Evolutionary conservation across 345 rosid species (phyloP), one percentile per base, ranked within the genome.

Genomic region (Euclidium syriacum): DNA sequence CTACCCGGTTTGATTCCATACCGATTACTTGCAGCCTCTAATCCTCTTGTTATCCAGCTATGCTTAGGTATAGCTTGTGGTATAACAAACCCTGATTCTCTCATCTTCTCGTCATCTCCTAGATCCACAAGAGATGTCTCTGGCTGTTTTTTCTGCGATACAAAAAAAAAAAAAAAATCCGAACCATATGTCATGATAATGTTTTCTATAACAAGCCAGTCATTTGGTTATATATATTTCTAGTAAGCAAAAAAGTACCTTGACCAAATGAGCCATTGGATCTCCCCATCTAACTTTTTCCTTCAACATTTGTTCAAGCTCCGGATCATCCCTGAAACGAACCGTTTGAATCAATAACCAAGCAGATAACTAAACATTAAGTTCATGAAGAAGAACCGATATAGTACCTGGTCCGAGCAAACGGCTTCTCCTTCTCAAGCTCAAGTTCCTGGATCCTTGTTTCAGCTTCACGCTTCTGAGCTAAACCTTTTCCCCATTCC

Each of bases 401-500:
- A 17, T 6, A 51, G 60, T 79, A 89, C 98, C 91, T 87, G 53
- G 83, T 81, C 74, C 95, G 80, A 50, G 97, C 91, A 85, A 92
- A 92, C 15, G 95, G 97, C 75, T 79, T 87, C 15, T 82, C 89
- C 77, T 89, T 89, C 81, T 89, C 97, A 34, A 73, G 77, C 75
- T 92, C 95, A 59, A 92, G 53, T 52, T 89, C 97, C 43, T 69
- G 77, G 68, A 80, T 19, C 64, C 78, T 85, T 50, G 84, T 85
- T 73, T 92, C 97, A 34, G 85, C 88, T 75, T 87, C 91, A 22
- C 91, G 79, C 79, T 87, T 92, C 69, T 92, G 98, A 58, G 97
- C 88, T 80, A 92, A 79, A 61, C 98, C 98, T 75, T 92, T 81
- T n/a, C 98, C 95, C 98, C 97, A 92, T 79, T 92, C 97, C 74